Evolutionary conservation across 352 stramenopile species (phyloP), one percentile per base, ranked within the genome.

Genomic region (Pseudoperonospora humuli): DNA sequence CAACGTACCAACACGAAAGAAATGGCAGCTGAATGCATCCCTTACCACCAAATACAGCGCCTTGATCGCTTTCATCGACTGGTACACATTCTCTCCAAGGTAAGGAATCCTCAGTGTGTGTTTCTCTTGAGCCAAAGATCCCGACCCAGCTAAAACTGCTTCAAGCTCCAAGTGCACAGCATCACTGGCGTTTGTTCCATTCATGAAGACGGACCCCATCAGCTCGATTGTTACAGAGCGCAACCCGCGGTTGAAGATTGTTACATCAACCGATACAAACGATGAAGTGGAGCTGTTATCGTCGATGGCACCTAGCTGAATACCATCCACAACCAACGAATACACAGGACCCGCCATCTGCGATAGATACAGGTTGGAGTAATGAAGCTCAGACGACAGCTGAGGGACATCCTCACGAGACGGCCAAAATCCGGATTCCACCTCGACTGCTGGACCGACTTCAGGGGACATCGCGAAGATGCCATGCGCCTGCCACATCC

Each of bases 381-480:
- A 88, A 45, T 88, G 64, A 25, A 90, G 50, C 28, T 89, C 77
- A 0, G 63, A 46, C 4, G 77, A 81, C 1, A 93, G 61, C 25
- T 50, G 38, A 14, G 75, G 73, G 0, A 91, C 65, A 28, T 80
- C 50, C 2, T 70, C 67, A 37, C 50, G 41, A 2, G 54, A 33
- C 13, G 81, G 81, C 81, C 81, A 93, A 48, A 93, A 93, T 6
- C 81, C 81, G 5, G 48, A 45, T 10, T 39, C 13, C 0, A 67
- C 52, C 1, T 69, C 54, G 44, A 93, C 89, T 8, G 48, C 39
- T 3, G 81, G 81, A 3, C 81, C 81, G 2, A 90, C 78, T 45
- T 93, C 81, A 6, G 81, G 81, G 2, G 81, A 93, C 70, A 93
- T 90, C 38, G 81, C 64, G 17, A 85, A 89, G 36, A 93, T 89